Evolutionary conservation across 805 yeast species (phyloP), one percentile per base, ranked within the genome.

Genomic region (Cyberlindnera mrakii): DNA sequence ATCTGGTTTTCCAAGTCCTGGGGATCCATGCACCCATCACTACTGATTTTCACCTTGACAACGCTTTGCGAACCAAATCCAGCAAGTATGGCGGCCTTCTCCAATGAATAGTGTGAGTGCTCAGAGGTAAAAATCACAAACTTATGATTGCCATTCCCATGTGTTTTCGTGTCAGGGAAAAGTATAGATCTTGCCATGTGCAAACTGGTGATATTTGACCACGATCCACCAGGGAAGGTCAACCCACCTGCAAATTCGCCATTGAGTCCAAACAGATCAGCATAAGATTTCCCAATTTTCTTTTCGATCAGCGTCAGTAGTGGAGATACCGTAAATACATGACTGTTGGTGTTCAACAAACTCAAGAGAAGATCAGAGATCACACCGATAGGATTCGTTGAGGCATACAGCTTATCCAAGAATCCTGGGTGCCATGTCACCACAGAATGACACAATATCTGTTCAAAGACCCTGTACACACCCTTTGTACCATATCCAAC

Each of bases 381-480:
- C 6, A 86, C 77, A 7, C 96, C 96, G 27, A 85, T 80, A 2
- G 95, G 90, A 56, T 85, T 86, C 23, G 86, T 85, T n/a, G 86
- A 77, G 0, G 95, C 95, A 52, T 86, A 86, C 43, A 86, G 66
- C 60, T 86, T 86, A 58, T 87, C 96, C 66, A 86, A 63, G 55
- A 86, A 86, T 1, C 95, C 95, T 0, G 86, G 82, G 57, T 83
- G 84, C 95, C 95, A 87, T 0, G 95, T 87, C 41, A 81, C 85
- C 33, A 84, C 87, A 0, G 91, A 82, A 53, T 80, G 74, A 39
- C 74, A 63, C 48, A 86, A 64, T 1, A 86, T 74, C 35, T 69
- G 59, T 46, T 83, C 80, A 41, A 83, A 72, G 3, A 74, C 66
- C 2, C 55, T 57, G 33, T 75, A 58, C 5, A 85, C 68, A 6